Conservation (phyloP, 73 alveolate species). For the Halteria grandinella region DNA sequence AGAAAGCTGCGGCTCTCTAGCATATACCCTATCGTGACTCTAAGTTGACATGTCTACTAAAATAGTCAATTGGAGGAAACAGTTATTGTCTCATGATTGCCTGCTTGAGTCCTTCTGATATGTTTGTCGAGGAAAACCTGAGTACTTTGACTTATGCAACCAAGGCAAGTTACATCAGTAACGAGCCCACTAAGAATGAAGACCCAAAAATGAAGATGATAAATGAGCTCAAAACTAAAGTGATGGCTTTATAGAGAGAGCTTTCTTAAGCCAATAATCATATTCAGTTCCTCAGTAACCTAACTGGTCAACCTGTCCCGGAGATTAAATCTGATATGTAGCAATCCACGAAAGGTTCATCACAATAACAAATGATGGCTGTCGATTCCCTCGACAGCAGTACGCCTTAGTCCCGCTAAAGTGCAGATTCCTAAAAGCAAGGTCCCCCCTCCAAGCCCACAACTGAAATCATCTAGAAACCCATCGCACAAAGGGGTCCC, state of each 20-base stretch:
- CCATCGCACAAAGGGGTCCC: neutral
- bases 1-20: slow-evolving; percentile 35
- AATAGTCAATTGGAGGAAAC: slow-evolving; percentile 96
- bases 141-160: slow-evolving; percentile 96
- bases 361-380: neutral
- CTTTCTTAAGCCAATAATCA: slow-evolving; percentile 73
- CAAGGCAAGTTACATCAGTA: slow-evolving; percentile 92
- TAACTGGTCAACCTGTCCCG: slow-evolving; percentile 59
- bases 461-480: slow-evolving; percentile 13
- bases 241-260: slow-evolving; percentile 59
- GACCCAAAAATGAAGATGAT: slow-evolving; percentile 86
- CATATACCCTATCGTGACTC: slow-evolving; percentile 97
- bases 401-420: neutral
- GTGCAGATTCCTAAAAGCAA: neutral
- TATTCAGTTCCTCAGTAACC: slow-evolving; percentile 56
- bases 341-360: neutral
- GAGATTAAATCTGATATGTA: neutral
- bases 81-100: slow-evolving; percentile 95
- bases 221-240: slow-evolving; percentile 67
- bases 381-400: neutral
- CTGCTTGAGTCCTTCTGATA: slow-evolving; percentile 91
- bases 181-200: slow-evolving; percentile 90
- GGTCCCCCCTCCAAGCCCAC: slow-evolving; percentile 5
- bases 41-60: slow-evolving; percentile 92
- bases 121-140: slow-evolving; percentile 90